phyloP scores from a whole-genome alignment of 768 basidiomycete species.

The Nidularia sp. region DNA sequence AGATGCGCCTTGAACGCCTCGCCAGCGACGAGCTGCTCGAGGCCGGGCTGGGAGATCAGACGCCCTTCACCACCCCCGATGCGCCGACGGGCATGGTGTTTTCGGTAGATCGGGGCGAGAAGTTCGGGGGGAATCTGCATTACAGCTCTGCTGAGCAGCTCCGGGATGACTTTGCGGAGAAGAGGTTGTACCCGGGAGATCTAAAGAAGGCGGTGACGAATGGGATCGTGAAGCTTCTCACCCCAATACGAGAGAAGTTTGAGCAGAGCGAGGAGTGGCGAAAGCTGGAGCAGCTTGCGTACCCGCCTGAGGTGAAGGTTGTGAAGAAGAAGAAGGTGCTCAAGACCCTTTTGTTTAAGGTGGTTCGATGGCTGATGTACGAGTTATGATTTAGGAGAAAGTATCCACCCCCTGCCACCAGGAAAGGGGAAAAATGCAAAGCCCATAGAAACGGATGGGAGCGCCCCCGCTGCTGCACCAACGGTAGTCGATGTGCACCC shows the following conservation, averaged over 20 bases:
- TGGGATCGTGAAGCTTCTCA: conserved; percentile 69
- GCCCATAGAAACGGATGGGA: not conserved
- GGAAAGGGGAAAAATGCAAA: conserved; percentile 66
- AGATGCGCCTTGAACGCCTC: conserved; percentile 61
- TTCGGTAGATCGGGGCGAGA: conserved; percentile 70
- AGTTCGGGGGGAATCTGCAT: conserved; percentile 79
- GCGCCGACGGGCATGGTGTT: conserved; percentile 85
- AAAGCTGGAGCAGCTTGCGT: conserved; percentile 70
- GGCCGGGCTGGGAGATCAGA: conserved; percentile 44
- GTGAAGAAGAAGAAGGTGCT: conserved; percentile 57
- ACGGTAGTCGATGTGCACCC: too few species aligned
- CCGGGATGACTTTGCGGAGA: conserved; percentile 69
- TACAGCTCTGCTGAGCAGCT: conserved; percentile 65
- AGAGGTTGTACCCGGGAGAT: conserved; percentile 85
- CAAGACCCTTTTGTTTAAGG: too few species aligned
- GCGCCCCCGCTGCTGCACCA: too few species aligned
- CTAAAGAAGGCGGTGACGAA: conserved; percentile 77
- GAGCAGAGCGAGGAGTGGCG: conserved; percentile 79
- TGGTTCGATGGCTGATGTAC: too few species aligned
- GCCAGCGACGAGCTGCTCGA: conserved; percentile 48
- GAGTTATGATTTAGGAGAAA: conserved; percentile 47
- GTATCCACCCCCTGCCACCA: conserved; percentile 79
- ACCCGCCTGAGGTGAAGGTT: conserved; percentile 68
- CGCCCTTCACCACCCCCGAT: conserved; percentile 59
- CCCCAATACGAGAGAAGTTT: conserved; percentile 79